Evolutionary conservation across 2,329 filamentous ascomycete species (phyloP).

Genomic region (Curvularia eragrostidis): DNA sequence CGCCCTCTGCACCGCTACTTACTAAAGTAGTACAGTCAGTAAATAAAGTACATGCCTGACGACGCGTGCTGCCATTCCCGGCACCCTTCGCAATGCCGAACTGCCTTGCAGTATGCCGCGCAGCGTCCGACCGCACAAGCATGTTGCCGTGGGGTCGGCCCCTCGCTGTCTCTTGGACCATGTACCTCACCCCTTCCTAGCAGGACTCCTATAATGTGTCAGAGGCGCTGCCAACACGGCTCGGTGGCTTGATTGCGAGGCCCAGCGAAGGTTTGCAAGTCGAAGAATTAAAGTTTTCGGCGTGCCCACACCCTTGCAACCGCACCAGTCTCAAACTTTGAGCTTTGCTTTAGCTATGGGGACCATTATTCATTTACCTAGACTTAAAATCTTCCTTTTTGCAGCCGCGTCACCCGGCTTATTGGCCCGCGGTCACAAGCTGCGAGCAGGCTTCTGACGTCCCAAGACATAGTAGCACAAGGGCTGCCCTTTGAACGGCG

Average conservation of each 20-base stretch:
- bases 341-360: slow-evolving; percentile 34
- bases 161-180: neutral
- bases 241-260: slow-evolving; percentile 32
- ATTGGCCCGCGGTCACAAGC: slow-evolving; percentile 29
- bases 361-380: slow-evolving; percentile 41
- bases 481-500: slow-evolving; percentile 36
- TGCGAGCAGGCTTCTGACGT: slow-evolving; percentile 28
- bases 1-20: too few species aligned
- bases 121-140: slow-evolving; percentile 10
- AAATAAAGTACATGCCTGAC: slow-evolving; percentile 17
- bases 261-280: slow-evolving; percentile 40
- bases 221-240: slow-evolving; percentile 31
- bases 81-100: slow-evolving; percentile 25
- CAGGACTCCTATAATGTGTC: slow-evolving; percentile 16
- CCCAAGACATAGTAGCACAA: slow-evolving; percentile 36
- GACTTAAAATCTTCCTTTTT: slow-evolving; percentile 29
- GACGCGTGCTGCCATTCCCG: slow-evolving; percentile 23
- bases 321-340: slow-evolving; percentile 49
- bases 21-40: too few species aligned
- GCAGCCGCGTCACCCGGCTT: slow-evolving; percentile 26
- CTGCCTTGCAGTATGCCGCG: slow-evolving; percentile 11
- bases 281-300: slow-evolving; percentile 47
- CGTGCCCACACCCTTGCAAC: slow-evolving; percentile 46
- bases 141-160: neutral
- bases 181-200: slow-evolving; percentile 14